phyloP scores from a whole-genome alignment of 306 rosid species.

The Prunus armeniaca region DNA sequence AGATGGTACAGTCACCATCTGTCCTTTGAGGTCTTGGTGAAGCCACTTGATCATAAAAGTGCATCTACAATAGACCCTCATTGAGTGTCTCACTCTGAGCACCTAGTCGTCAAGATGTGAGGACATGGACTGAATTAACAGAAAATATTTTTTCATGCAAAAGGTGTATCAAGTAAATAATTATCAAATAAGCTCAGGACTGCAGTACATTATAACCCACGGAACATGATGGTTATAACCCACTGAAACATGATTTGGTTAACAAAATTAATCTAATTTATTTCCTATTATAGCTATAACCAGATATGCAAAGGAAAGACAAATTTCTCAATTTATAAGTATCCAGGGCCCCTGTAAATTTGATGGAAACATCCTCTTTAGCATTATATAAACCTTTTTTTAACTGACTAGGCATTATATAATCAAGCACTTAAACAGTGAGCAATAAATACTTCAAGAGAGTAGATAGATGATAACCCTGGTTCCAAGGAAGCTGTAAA shows the following conservation, averaged over 20 bases:
- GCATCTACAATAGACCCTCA: constrained; percentile 22
- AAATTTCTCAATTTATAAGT: not conserved
- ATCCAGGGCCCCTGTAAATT: not conserved
- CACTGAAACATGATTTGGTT: not conserved
- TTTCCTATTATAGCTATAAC: not conserved
- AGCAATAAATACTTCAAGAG: not conserved
- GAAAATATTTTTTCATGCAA: not conserved
- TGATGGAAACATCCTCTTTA: not conserved
- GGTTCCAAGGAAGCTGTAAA: not conserved
- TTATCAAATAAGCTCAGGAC: not conserved
- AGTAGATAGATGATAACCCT: not conserved
- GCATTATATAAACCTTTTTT: not conserved
- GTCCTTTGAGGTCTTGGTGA: constrained; percentile 14
- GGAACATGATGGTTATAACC: not conserved
- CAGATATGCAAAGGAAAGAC: not conserved
- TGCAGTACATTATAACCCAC: not conserved
- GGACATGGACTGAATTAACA: constrained; percentile 11
- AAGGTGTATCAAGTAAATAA: not conserved
- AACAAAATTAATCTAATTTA: not conserved
- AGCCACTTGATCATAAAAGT: constrained; percentile 19
- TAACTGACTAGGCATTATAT: not conserved
- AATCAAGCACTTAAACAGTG: not conserved
- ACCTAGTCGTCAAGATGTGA: constrained; percentile 17
- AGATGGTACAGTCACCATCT: constrained; percentile 15
- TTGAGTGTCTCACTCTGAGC: constrained; percentile 16